phyloP scores from a whole-genome alignment of 495 filamentous ascomycete species.

The Letharia columbiana region DNA sequence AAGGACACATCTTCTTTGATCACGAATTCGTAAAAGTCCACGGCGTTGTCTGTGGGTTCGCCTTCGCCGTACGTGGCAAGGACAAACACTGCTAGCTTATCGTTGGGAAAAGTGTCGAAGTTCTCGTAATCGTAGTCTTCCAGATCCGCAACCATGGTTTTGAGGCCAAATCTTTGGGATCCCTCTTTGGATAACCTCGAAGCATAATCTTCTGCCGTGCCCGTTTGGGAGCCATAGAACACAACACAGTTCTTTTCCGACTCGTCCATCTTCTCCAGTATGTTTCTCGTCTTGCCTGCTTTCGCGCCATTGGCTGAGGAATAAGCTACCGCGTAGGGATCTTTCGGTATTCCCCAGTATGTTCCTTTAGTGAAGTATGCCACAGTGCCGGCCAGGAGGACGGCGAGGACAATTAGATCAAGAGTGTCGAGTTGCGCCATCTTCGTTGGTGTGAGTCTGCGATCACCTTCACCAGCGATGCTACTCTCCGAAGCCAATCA shows the following conservation, averaged over 20 bases:
- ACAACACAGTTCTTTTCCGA: constrained; percentile 93
- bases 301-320: constrained; percentile 61
- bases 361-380: constrained; percentile 97
- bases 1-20: constrained; percentile 72
- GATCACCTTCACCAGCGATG: too few species aligned
- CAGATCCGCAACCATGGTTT: constrained; percentile 96
- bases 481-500: background rate
- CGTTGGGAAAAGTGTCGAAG: constrained; percentile 76
- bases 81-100: constrained; percentile 92
- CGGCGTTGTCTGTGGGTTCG: constrained; percentile 96
- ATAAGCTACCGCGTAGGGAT: constrained; percentile 72
- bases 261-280: constrained; percentile 93
- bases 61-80: constrained; percentile 97
- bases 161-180: constrained; percentile 87
- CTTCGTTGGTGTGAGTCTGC: constrained; percentile 18
- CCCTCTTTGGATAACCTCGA: constrained; percentile 97
- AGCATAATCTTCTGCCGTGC: constrained; percentile 97
- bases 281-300: constrained; percentile 82
- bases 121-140: constrained; percentile 98
- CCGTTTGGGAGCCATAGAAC: constrained; percentile 97
- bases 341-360: constrained; percentile 79
- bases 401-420: constrained; percentile 82
- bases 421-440: constrained; percentile 97
- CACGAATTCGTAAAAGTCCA: constrained; percentile 98
- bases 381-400: constrained; percentile 73